Conservation (phyloP, 805 yeast genomes). For the Metschnikowia bowlesiae region DNA sequence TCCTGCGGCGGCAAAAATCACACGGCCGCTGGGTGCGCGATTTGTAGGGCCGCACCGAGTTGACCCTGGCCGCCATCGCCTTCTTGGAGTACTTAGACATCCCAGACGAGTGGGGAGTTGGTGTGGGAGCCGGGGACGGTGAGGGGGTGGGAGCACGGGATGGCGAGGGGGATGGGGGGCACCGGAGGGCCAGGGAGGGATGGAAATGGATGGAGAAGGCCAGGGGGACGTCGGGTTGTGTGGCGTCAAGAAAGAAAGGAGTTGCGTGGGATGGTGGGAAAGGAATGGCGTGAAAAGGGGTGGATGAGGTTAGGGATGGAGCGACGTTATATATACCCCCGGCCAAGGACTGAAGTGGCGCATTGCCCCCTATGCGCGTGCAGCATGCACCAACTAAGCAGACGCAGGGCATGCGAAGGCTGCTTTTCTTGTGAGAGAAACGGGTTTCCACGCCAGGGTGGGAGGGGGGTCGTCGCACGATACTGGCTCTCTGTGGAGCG, state of each 20-base stretch:
- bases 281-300: no score
- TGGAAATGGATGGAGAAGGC: not conserved
- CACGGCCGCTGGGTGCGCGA: slow-evolving; percentile 33
- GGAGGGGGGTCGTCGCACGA: not conserved
- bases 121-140: no score
- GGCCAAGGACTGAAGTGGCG: not conserved
- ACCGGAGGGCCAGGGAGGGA: not conserved
- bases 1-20: slow-evolving; percentile 32
- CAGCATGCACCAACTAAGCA: slow-evolving; percentile 1
- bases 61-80: slow-evolving; percentile 16
- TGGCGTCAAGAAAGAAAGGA: no score
- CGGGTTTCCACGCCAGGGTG: not conserved
- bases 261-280: no score
- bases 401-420: slow-evolving; percentile 2
- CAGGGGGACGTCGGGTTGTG: no score
- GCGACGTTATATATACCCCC: no score
- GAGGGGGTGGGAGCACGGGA: not conserved
- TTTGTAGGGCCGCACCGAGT: slow-evolving; percentile 28
- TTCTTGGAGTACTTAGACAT: slow-evolving; percentile 14
- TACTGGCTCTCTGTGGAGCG: no score
- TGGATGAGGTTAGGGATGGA: no score
- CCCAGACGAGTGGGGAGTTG: not conserved
- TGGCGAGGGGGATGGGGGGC: not conserved
- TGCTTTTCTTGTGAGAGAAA: not conserved
- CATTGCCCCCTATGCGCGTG: not conserved